These are phyloP conservation scores for Coprinopsis sp. DNA, from an alignment of 768 basidiomycete species.

Conservation along the genomic window DNA sequence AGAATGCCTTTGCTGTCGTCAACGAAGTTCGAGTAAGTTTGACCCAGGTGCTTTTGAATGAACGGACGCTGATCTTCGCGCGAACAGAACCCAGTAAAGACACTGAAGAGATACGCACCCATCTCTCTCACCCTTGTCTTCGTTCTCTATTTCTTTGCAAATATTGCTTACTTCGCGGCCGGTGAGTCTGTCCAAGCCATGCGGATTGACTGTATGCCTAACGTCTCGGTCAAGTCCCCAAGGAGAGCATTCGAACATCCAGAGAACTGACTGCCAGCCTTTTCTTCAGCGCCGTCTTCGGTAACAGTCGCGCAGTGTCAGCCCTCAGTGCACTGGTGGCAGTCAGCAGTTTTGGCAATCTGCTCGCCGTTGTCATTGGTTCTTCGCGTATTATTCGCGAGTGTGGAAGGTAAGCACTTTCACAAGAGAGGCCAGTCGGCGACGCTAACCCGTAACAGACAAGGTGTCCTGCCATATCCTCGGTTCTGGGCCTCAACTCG, in stretches of 20 bases:
- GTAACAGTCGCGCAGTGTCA: conserved; percentile 29
- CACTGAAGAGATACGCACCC: conserved; percentile 40
- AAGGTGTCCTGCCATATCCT: conserved; percentile 51
- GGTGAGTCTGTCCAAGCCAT: conserved; percentile 15
- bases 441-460: conserved; percentile 17
- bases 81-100: conserved; percentile 36
- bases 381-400: conserved; percentile 44
- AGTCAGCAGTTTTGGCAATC: conserved; percentile 37
- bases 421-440: background rate
- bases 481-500: conserved; percentile 45
- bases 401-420: conserved; percentile 27
- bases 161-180: conserved; percentile 37
- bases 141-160: conserved; percentile 43
- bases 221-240: conserved; percentile 29
- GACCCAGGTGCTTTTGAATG: background rate
- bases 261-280: conserved; percentile 43
- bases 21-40: conserved; percentile 34
- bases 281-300: conserved; percentile 50
- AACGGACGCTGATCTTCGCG: background rate
- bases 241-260: conserved; percentile 37
- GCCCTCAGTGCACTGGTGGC: conserved; percentile 35
- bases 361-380: conserved; percentile 34
- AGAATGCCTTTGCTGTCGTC: conserved; percentile 44
- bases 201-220: background rate
- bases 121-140: conserved; percentile 44